Evolutionary conservation across 345 rosid species (phyloP), one percentile per base, ranked within the genome.

Genomic region (Sapria himalayana): DNA sequence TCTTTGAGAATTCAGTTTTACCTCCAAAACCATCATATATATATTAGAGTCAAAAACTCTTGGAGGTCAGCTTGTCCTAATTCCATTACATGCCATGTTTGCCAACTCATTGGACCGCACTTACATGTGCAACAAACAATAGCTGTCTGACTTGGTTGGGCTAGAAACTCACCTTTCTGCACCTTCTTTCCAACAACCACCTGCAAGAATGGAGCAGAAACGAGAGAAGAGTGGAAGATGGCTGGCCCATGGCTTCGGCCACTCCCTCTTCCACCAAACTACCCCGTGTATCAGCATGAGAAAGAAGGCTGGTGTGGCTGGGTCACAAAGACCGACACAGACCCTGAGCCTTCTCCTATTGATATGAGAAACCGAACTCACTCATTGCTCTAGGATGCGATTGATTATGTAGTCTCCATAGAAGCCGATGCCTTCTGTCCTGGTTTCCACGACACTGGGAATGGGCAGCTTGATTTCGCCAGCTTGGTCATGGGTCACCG

Each of bases 231-330:
- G 41, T 91, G 99, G 99, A 62, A 75, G 19, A 75, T 39, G 61
- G 93, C 92, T 42, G 99, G 99, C 39, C 99, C 93, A 35, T 74
- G 99, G 19, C 99, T 95, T 43, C 66, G 96, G 37, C 99, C 99
- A 46, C 92, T 84, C 55, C 94, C 94, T 64, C 99, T 95, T 35
- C 94, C 99, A 71, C 96, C 96, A 15, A 81, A 66, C 43, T 66
- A 95, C 56, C 94, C 89, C 42, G 60, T 78, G 55, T 91, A 91
- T 64, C 74, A 15, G 54, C 99, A 91, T 52, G 96, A 91, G 57
- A 84, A 80, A 65, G 92, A 91, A 68, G 99, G 99, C 7, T 91
- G 99, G 96, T 91, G 80, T 63, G 92, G 89, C 62, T 91, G 99
- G 99, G 55, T 91, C 45, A 57, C 74, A 1, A 80, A 80, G 62